Conservation (phyloP, 129 eudicot genomes). For the Artemisia annua region DNA sequence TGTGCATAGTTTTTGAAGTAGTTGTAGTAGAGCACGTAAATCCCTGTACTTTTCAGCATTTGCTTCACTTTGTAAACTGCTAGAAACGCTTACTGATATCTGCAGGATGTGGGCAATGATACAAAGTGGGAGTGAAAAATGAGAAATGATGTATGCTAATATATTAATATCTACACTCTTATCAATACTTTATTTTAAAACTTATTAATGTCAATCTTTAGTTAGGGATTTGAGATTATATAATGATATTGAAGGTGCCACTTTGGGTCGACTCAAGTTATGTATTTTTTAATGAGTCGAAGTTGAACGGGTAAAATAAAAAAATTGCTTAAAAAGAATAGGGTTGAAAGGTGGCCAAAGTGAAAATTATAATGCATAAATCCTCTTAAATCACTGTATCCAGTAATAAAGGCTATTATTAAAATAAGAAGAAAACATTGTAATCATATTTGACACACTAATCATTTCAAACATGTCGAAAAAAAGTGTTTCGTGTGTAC, state of each 20-base stretch:
- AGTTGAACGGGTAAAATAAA: background rate
- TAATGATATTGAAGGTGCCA: background rate
- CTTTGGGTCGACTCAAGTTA: background rate
- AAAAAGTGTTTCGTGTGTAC: too few relatives aligned
- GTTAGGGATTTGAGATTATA: background rate
- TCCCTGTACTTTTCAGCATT: conserved; percentile 89
- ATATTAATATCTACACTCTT: background rate
- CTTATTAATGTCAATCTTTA: background rate
- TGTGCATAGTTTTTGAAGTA: conserved; percentile 76
- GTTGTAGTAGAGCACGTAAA: conserved; percentile 82
- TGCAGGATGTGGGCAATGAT: conserved; percentile 32
- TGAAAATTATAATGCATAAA: background rate
- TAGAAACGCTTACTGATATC: conserved; percentile 78
- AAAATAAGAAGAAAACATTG: background rate
- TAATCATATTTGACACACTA: background rate
- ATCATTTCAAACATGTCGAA: background rate
- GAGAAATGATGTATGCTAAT: conserved; percentile 2
- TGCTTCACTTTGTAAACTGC: conserved; percentile 80
- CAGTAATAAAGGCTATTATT: background rate
- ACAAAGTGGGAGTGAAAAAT: conserved; percentile 12
- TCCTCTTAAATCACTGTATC: background rate
- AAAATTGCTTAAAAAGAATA: background rate
- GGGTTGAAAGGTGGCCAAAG: background rate
- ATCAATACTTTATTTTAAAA: conserved; percentile 8
- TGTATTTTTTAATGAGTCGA: too few relatives aligned